phyloP scores from a whole-genome alignment of 805 yeast genomes.

The Saturnispora hagleri region DNA sequence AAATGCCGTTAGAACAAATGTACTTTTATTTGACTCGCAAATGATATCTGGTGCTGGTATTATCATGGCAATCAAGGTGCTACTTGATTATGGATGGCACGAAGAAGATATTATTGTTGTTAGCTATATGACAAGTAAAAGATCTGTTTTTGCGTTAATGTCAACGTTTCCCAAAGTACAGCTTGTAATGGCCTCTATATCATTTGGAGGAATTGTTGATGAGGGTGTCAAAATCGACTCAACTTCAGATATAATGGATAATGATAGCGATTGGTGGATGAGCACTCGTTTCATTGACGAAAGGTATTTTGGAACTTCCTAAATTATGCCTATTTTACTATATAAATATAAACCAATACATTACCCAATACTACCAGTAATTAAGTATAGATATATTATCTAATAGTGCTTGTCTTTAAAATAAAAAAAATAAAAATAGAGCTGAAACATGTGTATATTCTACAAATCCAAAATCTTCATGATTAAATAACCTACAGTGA shows the following conservation, averaged over 20 bases:
- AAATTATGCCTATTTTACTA: background rate
- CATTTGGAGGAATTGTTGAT: slow-evolving; percentile 13
- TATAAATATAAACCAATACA: background rate
- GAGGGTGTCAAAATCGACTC: slow-evolving; percentile 21
- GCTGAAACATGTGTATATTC: background rate
- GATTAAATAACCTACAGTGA: slow-evolving; percentile 70
- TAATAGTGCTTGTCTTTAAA: background rate
- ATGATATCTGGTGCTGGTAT: slow-evolving; percentile 88
- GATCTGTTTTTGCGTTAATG: slow-evolving; percentile 63
- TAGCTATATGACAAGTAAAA: slow-evolving; percentile 66
- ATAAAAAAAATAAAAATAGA: background rate
- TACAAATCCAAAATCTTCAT: slow-evolving; percentile 52
- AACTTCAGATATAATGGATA: slow-evolving; percentile 2
- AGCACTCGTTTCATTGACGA: slow-evolving; percentile 64
- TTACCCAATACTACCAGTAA: background rate
- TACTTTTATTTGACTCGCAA: slow-evolving; percentile 78
- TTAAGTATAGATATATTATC: background rate
- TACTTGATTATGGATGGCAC: slow-evolving; percentile 68
- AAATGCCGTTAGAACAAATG: slow-evolving; percentile 15
- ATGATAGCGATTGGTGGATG: slow-evolving; percentile 44
- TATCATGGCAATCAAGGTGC: slow-evolving; percentile 85
- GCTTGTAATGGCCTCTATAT: slow-evolving; percentile 57
- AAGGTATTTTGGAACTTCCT: slow-evolving; percentile 63
- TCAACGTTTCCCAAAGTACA: slow-evolving; percentile 66
- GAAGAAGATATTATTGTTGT: slow-evolving; percentile 58